Evolutionary conservation across 345 rosid genomes (phyloP), one percentile per base, ranked within the genome.

Genomic region (Acer yangbiense): DNA sequence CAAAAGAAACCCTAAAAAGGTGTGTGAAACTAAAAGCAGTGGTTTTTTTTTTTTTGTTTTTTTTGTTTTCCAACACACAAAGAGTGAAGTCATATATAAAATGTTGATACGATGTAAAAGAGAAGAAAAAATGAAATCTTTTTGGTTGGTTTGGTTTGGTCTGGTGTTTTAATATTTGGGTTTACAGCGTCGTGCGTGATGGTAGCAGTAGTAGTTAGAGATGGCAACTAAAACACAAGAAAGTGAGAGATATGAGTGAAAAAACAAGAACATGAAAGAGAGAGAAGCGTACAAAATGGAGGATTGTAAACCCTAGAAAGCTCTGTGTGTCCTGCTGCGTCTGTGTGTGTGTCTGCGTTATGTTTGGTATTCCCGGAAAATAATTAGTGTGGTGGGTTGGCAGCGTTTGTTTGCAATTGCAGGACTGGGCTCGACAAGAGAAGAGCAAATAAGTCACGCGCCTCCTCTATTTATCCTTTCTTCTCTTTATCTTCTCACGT

Each of bases 361-460:
- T 48, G 72, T 44, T 68, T 46, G 12, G 13, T 46, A 1, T 46
- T 10, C 50, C 58, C 73, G 54, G 73, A 27, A 69, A 69, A 50
- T n/a, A 69, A 52, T 46, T 20, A 21, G 72, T 32, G 61, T 3
- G 20, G 39, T 18, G 61, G 52, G 32, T 52, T 48, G 39, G 6
- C 60, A 69, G 72, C 16, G 72, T 69, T n/a, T 46, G 72, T 69
- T 23, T 50, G 72, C 60, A 23, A 58, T 20, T 48, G 58, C n/a
- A n/a, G n/a, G 58, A 7, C 46, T 43, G 11, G 46, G 46, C 21
- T n/a, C 61, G 4, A 21, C 13, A 18, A 20, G 11, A 23, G 20
- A 25, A 7, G 46, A 5, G 64, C 74, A 3, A 50, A 17, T 43
- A n/a, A 44, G 9, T 8, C 14, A 13, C 46, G 52, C 73, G 46